Conservation (phyloP, 2,329 filamentous ascomycete species). For the Trichoderma sp. region DNA sequence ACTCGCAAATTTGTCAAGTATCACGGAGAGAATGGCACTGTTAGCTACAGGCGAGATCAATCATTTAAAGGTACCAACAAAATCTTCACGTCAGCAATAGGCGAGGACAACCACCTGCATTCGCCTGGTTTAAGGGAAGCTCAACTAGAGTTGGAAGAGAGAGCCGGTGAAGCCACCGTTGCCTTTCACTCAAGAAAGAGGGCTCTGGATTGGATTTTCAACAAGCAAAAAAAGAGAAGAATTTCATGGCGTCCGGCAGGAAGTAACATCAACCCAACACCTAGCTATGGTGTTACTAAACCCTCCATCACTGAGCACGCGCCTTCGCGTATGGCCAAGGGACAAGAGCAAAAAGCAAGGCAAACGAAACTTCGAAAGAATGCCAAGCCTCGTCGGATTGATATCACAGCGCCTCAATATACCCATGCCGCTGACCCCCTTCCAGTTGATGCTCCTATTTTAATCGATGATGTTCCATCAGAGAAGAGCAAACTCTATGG, state of each 20-base stretch:
- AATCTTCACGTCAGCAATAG: not conserved
- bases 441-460: constrained; percentile 20
- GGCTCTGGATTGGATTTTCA: constrained; percentile 54
- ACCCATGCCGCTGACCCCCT: constrained; percentile 53
- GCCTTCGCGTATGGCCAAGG: not conserved
- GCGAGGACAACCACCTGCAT: not conserved
- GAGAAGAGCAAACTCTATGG: constrained; percentile 42
- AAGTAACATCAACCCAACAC: not conserved
- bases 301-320: not conserved
- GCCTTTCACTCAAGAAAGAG: constrained; percentile 52
- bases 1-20: constrained; percentile 33
- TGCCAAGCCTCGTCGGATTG: constrained; percentile 42
- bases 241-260: constrained; percentile 18
- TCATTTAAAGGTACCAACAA: not conserved
- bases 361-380: constrained; percentile 43
- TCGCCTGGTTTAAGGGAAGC: constrained; percentile 42
- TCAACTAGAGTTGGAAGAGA: constrained; percentile 51
- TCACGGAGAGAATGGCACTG: constrained; percentile 27
- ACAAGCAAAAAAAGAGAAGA: constrained; percentile 34
- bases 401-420: constrained; percentile 52
- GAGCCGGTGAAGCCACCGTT: constrained; percentile 32
- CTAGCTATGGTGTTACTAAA: not conserved
- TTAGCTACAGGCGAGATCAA: constrained; percentile 26
- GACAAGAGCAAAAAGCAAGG: not conserved
- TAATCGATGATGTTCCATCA: constrained; percentile 18